Base-by-base conservation (phyloP, 345 rosid genomes). In the Eucalyptus polyanthemos region DNA sequence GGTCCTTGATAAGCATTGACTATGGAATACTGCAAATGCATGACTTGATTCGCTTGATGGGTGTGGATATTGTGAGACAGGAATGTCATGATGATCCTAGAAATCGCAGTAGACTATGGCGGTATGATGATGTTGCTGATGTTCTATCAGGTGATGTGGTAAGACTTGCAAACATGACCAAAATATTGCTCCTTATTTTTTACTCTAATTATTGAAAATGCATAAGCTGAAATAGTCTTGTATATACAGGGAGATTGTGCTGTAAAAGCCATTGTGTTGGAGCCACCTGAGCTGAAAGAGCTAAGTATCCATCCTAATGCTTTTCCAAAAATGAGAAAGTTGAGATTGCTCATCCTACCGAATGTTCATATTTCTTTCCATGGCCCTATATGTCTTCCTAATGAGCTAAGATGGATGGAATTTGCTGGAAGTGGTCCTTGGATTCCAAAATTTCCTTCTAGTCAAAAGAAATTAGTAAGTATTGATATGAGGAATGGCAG, bases 141-240 rank as follows among this genome's bases (percentile, higher is more conserved):
- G 65, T 0, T 58, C 0, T 58, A 7, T 58, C 65, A 4, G 1
- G 7, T 0, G 14, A 58, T 1, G 1, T 25, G 65, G 65, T 25
- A 25, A 25, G n/a, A 25, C n/a, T 11, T 58, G n/a, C 3, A 0
- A 25, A 58, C 1, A 25, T 12, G 1, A 25, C 3, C 14, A 24
- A 58, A 56, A 40, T 40, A 40, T 4, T 25, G n/a, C n/a, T 25
- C 7, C 14, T 11, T 58, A 58, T 58, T 5, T 58, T 11, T 58
- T 2, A 25, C n/a, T 58, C 7, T 25, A 58, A 5, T 58, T 11
- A 25, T 6, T 58, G 6, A 25, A 58, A 1, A 58, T 58, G n/a
- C n/a, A 58, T 24, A 4, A 10, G 5, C 0, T 24, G 1, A 56
- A 24, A 56, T 24, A 24, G 0, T 4, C 14, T 56, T 24, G 3